A percentile compares a stretch with the other conserved stretches of the same genome.
Conservation (phyloP, 192 early-diverging fungal species). For the Entomortierella beljakovae region DNA sequence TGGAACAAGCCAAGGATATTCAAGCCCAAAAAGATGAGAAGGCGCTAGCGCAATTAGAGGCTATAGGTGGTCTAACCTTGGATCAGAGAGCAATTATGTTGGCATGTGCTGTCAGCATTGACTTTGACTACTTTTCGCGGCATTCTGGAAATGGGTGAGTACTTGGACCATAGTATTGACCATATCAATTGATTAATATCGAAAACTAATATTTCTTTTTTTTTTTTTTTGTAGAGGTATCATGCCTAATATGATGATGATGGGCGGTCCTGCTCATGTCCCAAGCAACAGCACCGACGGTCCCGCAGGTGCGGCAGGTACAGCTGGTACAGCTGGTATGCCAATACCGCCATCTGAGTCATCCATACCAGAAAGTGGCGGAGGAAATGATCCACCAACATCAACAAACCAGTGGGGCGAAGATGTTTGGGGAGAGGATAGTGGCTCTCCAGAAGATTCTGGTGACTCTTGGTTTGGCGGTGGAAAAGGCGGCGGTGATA, state of each 20-base stretch:
- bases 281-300: slow-evolving; percentile 25
- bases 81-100: slow-evolving; percentile 87
- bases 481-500: slow-evolving; percentile 3
- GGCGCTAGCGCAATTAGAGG: slow-evolving; percentile 36
- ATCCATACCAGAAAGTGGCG: not conserved
- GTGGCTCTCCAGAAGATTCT: slow-evolving; percentile 17
- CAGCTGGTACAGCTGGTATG: slow-evolving; percentile 38
- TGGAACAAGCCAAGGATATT: slow-evolving; percentile 19
- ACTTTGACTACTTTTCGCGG: slow-evolving; percentile 89
- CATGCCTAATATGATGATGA: slow-evolving; percentile 57
- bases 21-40: slow-evolving; percentile 34
- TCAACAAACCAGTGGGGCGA: slow-evolving; percentile 52
- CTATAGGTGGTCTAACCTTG: slow-evolving; percentile 65
- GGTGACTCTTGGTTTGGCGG: slow-evolving; percentile 42
- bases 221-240: slow-evolving; percentile 33
- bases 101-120: slow-evolving; percentile 85
- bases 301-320: slow-evolving; percentile 22
- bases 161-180: not conserved
- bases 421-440: slow-evolving; percentile 57
- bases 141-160: slow-evolving; percentile 67
- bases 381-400: slow-evolving; percentile 12
- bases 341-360: slow-evolving; percentile 14
- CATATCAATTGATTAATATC: not conserved
- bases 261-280: slow-evolving; percentile 55
- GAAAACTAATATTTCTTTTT: not conserved